Conservation (phyloP, 2,329 filamentous ascomycete species). For the Microthyrium microscopicum region DNA sequence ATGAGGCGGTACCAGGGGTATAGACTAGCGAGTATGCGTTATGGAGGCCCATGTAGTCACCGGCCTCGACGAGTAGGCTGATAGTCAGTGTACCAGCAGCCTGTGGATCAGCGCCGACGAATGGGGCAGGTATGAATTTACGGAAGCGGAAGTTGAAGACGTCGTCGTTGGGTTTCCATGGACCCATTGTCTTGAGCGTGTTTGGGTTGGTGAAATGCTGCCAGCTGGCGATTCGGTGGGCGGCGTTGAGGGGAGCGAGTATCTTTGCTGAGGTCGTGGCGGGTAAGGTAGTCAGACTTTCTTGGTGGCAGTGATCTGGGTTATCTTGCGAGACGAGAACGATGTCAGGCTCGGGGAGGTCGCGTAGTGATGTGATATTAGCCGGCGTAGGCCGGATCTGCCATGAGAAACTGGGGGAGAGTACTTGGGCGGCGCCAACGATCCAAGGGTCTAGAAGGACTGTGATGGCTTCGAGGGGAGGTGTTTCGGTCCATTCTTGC, state of each 20-base stretch:
- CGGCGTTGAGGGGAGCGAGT: conserved; percentile 47
- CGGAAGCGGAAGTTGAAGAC: conserved; percentile 24
- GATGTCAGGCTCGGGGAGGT: conserved; percentile 37
- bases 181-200: conserved; percentile 26
- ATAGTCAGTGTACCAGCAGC: too few relatives aligned
- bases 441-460: conserved; percentile 61
- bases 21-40: conserved; percentile 1
- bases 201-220: conserved; percentile 43
- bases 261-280: conserved; percentile 41
- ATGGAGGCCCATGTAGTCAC: conserved; percentile 16
- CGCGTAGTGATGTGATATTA: conserved; percentile 37
- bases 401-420: conserved; percentile 41
- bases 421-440: conserved; percentile 40
- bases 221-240: conserved; percentile 49
- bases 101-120: too few relatives aligned
- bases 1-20: conserved; percentile 16
- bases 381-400: background rate
- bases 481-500: conserved; percentile 14
- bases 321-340: conserved; percentile 45
- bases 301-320: conserved; percentile 54
- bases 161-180: conserved; percentile 24
- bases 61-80: too few relatives aligned
- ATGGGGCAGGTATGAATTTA: conserved; percentile 31
- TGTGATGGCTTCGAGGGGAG: conserved; percentile 40
- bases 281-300: conserved; percentile 48